A percentile compares a stretch with the other conserved stretches of the same genome.
Evolutionary conservation across 495 filamentous ascomycete genomes (phyloP).

Genomic region (Xylaria telfairii): DNA sequence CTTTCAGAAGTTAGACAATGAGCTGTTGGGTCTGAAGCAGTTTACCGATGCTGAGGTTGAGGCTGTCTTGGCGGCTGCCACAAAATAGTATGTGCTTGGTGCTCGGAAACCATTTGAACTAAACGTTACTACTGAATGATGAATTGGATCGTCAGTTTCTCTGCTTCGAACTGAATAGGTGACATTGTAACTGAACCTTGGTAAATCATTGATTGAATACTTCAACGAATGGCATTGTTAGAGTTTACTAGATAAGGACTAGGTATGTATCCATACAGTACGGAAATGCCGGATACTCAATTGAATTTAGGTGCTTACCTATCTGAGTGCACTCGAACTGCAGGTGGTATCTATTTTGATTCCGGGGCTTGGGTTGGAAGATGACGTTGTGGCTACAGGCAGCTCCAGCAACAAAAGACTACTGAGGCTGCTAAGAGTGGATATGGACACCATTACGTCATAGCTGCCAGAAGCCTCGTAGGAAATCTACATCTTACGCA

Average conservation of each 20-base stretch:
- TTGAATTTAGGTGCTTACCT: neutral
- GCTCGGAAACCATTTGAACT: neutral
- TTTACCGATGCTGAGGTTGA: slow-evolving; percentile 34
- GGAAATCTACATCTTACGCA: neutral
- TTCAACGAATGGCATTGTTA: no score
- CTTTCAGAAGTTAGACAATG: slow-evolving; percentile 35
- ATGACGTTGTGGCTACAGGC: slow-evolving; percentile 3
- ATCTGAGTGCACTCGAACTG: no score
- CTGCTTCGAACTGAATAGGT: neutral
- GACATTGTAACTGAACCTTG: no score
- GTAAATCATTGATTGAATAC: no score
- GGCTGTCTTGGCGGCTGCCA: slow-evolving; percentile 9
- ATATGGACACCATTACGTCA: slow-evolving; percentile 6
- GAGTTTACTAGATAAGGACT: no score
- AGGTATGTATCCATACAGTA: neutral
- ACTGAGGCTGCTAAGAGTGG: neutral
- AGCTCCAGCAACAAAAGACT: neutral
- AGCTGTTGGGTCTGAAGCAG: slow-evolving; percentile 37
- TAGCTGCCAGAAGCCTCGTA: neutral
- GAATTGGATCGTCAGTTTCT: neutral
- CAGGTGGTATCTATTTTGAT: neutral
- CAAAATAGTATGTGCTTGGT: neutral
- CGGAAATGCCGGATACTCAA: neutral
- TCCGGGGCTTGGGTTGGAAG: neutral
- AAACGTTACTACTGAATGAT: neutral